A percentile compares a stretch with the other conserved stretches of the same genome.
Conservation (phyloP, 345 rosid species). For the Boechera divaricarpa region DNA sequence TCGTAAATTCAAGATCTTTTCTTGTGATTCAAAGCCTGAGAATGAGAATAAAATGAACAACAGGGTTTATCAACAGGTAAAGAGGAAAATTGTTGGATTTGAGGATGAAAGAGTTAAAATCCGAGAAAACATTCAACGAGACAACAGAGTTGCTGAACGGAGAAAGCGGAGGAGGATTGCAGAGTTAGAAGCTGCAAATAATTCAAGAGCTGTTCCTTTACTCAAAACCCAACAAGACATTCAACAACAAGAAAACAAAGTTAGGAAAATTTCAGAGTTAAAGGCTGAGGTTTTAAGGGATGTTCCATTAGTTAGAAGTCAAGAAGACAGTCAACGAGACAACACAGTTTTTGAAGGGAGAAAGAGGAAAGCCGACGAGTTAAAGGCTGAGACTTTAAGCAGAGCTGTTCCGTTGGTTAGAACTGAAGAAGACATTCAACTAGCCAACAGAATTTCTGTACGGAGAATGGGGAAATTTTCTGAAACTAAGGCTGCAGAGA, state of each 20-base stretch:
- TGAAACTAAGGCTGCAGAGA: conserved; percentile 16
- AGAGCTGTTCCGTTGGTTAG: conserved; percentile 5
- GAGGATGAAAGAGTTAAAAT: background rate
- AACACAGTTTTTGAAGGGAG: background rate
- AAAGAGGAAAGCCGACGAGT: background rate
- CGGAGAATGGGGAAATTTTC: background rate
- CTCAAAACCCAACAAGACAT: background rate
- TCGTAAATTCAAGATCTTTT: conserved; percentile 18
- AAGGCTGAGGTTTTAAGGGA: background rate
- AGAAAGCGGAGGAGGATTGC: conserved; percentile 28
- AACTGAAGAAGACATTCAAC: background rate
- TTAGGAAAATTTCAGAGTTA: background rate
- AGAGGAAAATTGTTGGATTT: conserved; percentile 1
- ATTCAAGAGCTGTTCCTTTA: background rate
- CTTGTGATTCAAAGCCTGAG: background rate
- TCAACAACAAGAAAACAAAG: background rate
- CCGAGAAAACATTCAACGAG: conserved; percentile 28
- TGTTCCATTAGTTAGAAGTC: background rate
- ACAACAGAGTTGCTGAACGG: conserved; percentile 32
- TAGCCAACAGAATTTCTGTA: conserved; percentile 5
- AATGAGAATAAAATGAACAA: conserved; percentile 9
- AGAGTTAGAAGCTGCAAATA: background rate
- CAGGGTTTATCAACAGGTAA: conserved; percentile 23
- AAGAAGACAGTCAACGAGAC: conserved; percentile 15
- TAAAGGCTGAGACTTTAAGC: conserved; percentile 7